A percentile compares a stretch with the other conserved stretches of the same genome.
phyloP scores from a whole-genome alignment of 1,139 yeast genomes.

The Yamadazyma trypodendri region DNA sequence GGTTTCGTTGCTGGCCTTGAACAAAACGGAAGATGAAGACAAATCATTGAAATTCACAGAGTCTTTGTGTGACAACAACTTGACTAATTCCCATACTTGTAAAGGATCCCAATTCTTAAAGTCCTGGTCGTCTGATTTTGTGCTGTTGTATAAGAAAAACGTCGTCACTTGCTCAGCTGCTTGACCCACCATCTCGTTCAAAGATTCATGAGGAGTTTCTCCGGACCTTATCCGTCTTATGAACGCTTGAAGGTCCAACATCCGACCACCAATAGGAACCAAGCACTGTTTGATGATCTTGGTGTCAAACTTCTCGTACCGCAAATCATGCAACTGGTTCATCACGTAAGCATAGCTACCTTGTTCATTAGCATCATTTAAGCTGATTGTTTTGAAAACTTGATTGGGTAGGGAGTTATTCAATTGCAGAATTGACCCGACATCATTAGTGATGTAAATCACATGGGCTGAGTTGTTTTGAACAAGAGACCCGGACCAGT shows the following conservation, averaged over 20 bases:
- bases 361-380: constrained; percentile 77
- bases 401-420: constrained; percentile 79
- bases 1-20: constrained; percentile 57
- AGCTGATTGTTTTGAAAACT: constrained; percentile 69
- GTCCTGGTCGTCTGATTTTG: constrained; percentile 22
- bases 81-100: constrained; percentile 87
- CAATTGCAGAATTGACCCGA: constrained; percentile 69
- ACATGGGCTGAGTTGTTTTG: constrained; percentile 87
- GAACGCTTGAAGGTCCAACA: constrained; percentile 89
- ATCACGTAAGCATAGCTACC: constrained; percentile 73
- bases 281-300: constrained; percentile 35
- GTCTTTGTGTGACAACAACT: constrained; percentile 52
- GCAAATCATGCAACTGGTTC: constrained; percentile 47
- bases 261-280: constrained; percentile 87
- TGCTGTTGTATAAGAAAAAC: constrained; percentile 55
- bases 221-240: constrained; percentile 86
- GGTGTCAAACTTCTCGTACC: constrained; percentile 41
- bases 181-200: constrained; percentile 76
- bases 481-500: constrained; percentile 82
- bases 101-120: constrained; percentile 62
- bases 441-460: constrained; percentile 79
- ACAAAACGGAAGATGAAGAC: constrained; percentile 54
- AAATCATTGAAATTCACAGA: constrained; percentile 51
- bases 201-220: constrained; percentile 74
- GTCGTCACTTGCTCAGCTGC: constrained; percentile 88